These are phyloP conservation scores for Areca catechu DNA, from an alignment of 176 grass and related monocot species.

Conservation along the genomic window DNA sequence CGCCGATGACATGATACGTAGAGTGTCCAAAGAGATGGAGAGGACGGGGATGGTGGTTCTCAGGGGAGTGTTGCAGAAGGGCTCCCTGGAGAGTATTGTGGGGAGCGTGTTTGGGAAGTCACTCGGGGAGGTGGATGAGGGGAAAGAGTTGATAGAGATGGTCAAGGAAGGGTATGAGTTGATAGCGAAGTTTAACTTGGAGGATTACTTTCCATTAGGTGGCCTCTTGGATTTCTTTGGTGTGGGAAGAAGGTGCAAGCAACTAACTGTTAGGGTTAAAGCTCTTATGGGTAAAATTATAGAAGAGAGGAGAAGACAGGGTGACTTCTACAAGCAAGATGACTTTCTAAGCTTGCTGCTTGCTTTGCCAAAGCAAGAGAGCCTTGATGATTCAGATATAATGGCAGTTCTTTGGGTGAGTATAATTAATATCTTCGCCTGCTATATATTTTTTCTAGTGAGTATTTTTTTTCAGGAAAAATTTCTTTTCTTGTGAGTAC, in stretches of 20 bases:
- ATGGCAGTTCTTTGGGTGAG: constrained; percentile 41
- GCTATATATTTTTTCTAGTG: no score
- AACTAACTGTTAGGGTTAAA: constrained; percentile 19
- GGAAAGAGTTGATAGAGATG: constrained; percentile 16
- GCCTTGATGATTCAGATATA: constrained; percentile 20
- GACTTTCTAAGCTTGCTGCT: constrained; percentile 34
- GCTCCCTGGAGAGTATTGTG: constrained; percentile 23
- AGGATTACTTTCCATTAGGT: constrained; percentile 12
- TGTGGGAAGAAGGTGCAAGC: constrained; percentile 12
- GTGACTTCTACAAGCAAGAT: neutral
- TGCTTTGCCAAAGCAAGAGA: constrained; percentile 26
- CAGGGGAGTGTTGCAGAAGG: constrained; percentile 23
- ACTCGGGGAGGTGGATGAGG: neutral
- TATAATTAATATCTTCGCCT: neutral
- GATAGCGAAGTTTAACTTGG: constrained; percentile 32
- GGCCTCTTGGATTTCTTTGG: constrained; percentile 27
- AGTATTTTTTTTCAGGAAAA: no score
- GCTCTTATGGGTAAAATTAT: constrained; percentile 28
- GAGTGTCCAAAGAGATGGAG: neutral
- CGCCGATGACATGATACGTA: neutral
- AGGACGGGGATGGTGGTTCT: constrained; percentile 8
- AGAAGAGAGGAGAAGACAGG: constrained; percentile 14
- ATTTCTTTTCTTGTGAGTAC: no score
- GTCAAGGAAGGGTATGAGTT: constrained; percentile 35
- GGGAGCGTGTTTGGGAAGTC: constrained; percentile 28